phyloP scores from a whole-genome alignment of 306 rosid species.

The Begonia fuchsioides region DNA sequence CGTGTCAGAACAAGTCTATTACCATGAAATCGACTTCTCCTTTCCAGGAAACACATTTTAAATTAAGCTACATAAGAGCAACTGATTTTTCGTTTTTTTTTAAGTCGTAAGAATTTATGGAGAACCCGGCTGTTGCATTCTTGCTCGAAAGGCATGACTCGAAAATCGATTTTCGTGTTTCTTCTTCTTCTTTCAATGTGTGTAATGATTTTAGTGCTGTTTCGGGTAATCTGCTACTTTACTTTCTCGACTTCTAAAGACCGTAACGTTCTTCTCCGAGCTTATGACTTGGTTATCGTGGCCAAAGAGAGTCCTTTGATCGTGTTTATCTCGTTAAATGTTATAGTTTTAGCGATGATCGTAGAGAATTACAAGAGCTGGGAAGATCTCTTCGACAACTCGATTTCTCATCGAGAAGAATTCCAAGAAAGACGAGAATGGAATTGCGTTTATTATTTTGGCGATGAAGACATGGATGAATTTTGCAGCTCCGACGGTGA shows the following conservation, averaged over 20 bases:
- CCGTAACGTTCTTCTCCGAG: constrained; percentile 7
- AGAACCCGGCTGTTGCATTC: too few species aligned
- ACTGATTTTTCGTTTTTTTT: too few species aligned
- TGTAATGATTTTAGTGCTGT: too few species aligned
- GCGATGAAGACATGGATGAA: background rate
- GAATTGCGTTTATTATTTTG: background rate
- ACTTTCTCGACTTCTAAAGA: constrained; percentile 1
- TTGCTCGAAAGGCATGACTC: too few species aligned
- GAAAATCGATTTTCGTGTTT: too few species aligned
- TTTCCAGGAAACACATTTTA: too few species aligned
- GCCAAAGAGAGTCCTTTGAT: constrained; percentile 7
- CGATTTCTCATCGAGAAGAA: background rate
- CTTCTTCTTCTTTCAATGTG: too few species aligned
- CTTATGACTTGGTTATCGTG: constrained; percentile 8
- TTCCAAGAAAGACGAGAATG: background rate
- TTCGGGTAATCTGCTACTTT: too few species aligned
- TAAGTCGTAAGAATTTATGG: too few species aligned
- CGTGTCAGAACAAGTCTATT: too few species aligned
- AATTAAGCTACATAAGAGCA: too few species aligned
- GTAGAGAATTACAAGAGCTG: constrained; percentile 10
- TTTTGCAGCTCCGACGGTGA: constrained; percentile 5
- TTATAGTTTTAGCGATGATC: constrained; percentile 7
- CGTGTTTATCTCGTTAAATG: constrained; percentile 13
- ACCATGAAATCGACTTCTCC: too few species aligned
- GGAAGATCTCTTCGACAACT: constrained; percentile 1